A percentile compares a stretch with the other conserved stretches of the same genome.
Evolutionary conservation across 208 protist genomes (phyloP).

Genomic region (Acanthamoeba rhysodes): DNA sequence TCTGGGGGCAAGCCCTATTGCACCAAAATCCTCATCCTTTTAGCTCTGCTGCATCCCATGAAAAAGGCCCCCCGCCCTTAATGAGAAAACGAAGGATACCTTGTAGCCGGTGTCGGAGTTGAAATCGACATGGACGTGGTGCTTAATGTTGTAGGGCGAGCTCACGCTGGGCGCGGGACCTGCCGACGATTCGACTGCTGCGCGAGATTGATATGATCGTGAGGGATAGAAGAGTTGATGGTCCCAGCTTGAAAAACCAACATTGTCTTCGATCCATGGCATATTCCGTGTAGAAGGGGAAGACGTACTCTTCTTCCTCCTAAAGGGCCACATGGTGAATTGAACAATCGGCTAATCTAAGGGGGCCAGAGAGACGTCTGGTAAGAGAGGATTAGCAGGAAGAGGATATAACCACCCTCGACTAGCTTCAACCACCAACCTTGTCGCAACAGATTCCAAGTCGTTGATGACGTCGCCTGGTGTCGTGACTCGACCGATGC

Average conservation of each 20-base stretch:
- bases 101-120: constrained; percentile 66
- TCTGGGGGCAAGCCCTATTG: constrained; percentile 82
- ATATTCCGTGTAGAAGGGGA: too few relatives aligned
- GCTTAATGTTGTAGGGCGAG: constrained; percentile 59
- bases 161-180: constrained; percentile 39
- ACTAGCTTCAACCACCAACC: too few relatives aligned
- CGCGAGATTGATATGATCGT: neutral
- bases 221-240: neutral
- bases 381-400: too few relatives aligned
- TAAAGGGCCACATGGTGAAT: constrained; percentile 11
- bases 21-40: neutral
- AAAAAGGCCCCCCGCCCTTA: neutral
- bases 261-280: neutral
- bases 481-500: neutral
- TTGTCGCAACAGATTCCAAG: too few relatives aligned
- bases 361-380: neutral
- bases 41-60: neutral
- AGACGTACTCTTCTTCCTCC: constrained; percentile 9
- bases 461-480: neutral
- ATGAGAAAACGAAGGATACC: neutral
- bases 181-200: neutral
- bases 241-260: neutral
- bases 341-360: neutral
- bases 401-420: too few relatives aligned
- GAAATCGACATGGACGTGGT: constrained; percentile 75